Evolutionary conservation across 352 stramenopile species (phyloP).

Genomic region (Pelagophyceae sp.): DNA sequence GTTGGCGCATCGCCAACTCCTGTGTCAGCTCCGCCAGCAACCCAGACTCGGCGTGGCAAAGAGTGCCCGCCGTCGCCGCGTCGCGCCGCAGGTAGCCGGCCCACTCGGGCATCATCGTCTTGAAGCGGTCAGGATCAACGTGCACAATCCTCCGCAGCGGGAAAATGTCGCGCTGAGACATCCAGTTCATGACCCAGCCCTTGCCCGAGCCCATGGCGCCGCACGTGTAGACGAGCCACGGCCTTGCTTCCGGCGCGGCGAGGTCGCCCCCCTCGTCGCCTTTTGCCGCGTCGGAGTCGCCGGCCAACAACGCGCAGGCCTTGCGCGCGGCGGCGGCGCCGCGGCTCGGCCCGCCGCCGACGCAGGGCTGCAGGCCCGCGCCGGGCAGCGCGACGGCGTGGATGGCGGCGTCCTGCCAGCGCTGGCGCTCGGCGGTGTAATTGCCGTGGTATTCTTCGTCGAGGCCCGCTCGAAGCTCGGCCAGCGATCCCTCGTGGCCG

Average conservation of each 20-base stretch:
- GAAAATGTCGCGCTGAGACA: constrained; percentile 30
- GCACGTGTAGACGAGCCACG: constrained; percentile 36
- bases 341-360: background rate
- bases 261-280: background rate
- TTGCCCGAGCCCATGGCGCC: constrained; percentile 35
- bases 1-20: constrained; percentile 30
- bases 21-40: constrained; percentile 34
- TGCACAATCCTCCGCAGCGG: constrained; percentile 22
- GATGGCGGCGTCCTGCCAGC: constrained; percentile 32
- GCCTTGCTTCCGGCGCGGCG: background rate
- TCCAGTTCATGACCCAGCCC: constrained; percentile 34
- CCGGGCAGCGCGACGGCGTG: constrained; percentile 26
- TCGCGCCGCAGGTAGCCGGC: constrained; percentile 24
- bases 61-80: constrained; percentile 22
- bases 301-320: constrained; percentile 16
- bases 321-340: constrained; percentile 3
- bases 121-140: constrained; percentile 20
- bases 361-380: background rate
- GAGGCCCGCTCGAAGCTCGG: constrained; percentile 21
- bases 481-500: constrained; percentile 29
- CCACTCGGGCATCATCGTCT: constrained; percentile 34
- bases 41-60: constrained; percentile 30
- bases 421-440: constrained; percentile 27
- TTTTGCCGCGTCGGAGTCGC: background rate
- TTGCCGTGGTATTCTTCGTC: constrained; percentile 32